Conservation (phyloP, 2,329 filamentous ascomycete genomes). For the Pezizomycotina sp. region DNA sequence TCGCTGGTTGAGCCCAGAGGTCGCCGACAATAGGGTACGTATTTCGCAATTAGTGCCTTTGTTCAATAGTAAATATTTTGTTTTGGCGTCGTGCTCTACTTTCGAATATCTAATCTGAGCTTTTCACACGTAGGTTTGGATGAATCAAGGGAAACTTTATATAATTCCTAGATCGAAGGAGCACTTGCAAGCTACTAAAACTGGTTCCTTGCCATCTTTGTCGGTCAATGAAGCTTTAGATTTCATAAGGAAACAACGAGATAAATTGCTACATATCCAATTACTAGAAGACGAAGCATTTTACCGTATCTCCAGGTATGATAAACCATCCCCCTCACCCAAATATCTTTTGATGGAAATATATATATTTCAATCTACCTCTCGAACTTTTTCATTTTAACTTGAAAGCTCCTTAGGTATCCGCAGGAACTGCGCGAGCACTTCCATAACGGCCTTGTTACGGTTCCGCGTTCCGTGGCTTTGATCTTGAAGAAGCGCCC, state of each 20-base stretch:
- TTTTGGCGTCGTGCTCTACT: not conserved
- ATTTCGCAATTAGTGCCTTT: too few relatives aligned
- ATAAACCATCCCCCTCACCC: too few relatives aligned
- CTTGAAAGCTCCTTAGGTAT: slow-evolving; percentile 35
- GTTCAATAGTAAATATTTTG: too few relatives aligned
- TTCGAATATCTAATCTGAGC: too few relatives aligned
- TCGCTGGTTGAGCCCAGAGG: slow-evolving; percentile 79
- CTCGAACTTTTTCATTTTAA: too few relatives aligned
- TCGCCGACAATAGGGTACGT: slow-evolving; percentile 57
- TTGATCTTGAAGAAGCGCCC: slow-evolving; percentile 61
- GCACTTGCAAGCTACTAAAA: slow-evolving; percentile 16
- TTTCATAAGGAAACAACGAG: slow-evolving; percentile 37
- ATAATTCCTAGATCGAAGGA: slow-evolving; percentile 46
- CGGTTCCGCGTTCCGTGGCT: slow-evolving; percentile 66
- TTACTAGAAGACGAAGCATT: slow-evolving; percentile 79
- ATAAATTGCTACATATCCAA: slow-evolving; percentile 50
- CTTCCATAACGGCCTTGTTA: slow-evolving; percentile 58
- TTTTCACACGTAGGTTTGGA: slow-evolving; percentile 54
- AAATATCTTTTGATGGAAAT: too few relatives aligned
- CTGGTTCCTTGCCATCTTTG: slow-evolving; percentile 33
- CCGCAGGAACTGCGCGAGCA: slow-evolving; percentile 45
- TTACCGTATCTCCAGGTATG: slow-evolving; percentile 44
- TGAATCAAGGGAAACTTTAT: slow-evolving; percentile 57
- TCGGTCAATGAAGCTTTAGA: slow-evolving; percentile 47
- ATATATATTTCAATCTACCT: too few relatives aligned